A percentile compares a stretch with the other conserved stretches of the same genome.
Conservation (phyloP, 2,329 filamentous ascomycete genomes). For the Pleurostoma richardsiae region DNA sequence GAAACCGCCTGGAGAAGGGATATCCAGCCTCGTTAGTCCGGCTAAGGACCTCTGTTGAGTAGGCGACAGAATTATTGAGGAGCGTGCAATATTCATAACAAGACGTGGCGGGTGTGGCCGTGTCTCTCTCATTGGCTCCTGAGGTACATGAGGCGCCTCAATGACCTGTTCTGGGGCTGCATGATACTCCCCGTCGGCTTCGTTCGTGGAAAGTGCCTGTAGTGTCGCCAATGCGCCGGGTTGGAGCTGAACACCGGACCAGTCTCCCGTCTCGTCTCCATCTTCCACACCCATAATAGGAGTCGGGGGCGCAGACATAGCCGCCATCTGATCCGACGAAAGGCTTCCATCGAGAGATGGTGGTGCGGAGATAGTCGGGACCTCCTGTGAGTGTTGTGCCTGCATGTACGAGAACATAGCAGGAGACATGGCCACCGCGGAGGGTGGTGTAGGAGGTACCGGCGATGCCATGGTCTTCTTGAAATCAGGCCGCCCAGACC, state of each 20-base stretch:
- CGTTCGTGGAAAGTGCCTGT: conserved; percentile 61
- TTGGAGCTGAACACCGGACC: conserved; percentile 71
- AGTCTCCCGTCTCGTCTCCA: conserved; percentile 53
- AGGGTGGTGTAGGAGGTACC: conserved; percentile 58
- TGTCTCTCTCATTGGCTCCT: conserved; percentile 42
- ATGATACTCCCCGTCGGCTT: conserved; percentile 51
- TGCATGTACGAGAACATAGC: conserved; percentile 68
- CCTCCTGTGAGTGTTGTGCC: conserved; percentile 53
- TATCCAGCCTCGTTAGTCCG: conserved; percentile 75
- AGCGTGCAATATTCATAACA: conserved; percentile 33
- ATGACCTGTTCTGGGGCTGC: conserved; percentile 53
- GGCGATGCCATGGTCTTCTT: conserved; percentile 52
- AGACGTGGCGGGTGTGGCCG: conserved; percentile 45
- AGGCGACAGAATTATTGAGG: conserved; percentile 31
- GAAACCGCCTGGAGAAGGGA: conserved; percentile 88
- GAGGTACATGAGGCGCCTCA: conserved; percentile 40
- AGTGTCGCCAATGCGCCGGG: conserved; percentile 76
- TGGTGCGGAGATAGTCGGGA: conserved; percentile 73
- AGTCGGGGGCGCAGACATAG: conserved; percentile 78
- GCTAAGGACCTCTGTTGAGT: conserved; percentile 57
- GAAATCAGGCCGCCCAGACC: conserved; percentile 38
- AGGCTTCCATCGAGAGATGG: conserved; percentile 88
- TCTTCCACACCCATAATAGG: conserved; percentile 62
- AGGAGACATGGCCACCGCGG: conserved; percentile 70
- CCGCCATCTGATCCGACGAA: conserved; percentile 80